Percentiles rank a stretch among this genome's conserved stretches.
These are phyloP conservation scores for Debaryomyces hansenii DNA, from an alignment of 805 yeast species.

Conservation along the genomic window DNA sequence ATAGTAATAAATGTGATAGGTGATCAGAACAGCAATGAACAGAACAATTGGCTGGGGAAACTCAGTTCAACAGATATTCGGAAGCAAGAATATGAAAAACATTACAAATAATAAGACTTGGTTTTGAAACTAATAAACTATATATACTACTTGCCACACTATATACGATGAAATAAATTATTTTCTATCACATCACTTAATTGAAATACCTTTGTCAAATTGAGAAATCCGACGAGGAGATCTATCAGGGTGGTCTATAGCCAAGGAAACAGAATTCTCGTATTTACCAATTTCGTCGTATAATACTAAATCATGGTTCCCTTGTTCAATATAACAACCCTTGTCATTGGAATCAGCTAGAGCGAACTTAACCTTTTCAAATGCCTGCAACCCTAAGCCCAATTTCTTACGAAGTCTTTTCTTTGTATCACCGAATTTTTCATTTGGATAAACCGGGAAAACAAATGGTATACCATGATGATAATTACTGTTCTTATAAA, in stretches of 20 bases:
- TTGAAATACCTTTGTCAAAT: slow-evolving; percentile 45
- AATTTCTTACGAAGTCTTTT: slow-evolving; percentile 65
- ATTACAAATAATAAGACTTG: background rate
- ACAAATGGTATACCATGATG: slow-evolving; percentile 86
- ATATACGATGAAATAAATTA: background rate
- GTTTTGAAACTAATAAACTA: background rate
- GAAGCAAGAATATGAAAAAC: slow-evolving; percentile 18
- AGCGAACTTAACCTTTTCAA: slow-evolving; percentile 71
- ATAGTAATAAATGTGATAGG: slow-evolving; percentile 58
- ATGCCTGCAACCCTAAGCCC: slow-evolving; percentile 79
- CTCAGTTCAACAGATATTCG: slow-evolving; percentile 84
- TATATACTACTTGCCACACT: background rate
- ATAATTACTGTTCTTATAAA: slow-evolving; percentile 62
- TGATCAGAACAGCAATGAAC: slow-evolving; percentile 41
- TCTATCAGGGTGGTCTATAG: slow-evolving; percentile 87
- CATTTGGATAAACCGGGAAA: slow-evolving; percentile 69
- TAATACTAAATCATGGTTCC: slow-evolving; percentile 54
- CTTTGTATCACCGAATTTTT: slow-evolving; percentile 60
- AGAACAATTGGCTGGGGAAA: slow-evolving; percentile 61
- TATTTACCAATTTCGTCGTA: slow-evolving; percentile 48
- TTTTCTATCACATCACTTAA: slow-evolving; percentile 19
- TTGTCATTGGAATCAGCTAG: slow-evolving; percentile 44
- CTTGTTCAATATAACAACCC: slow-evolving; percentile 44
- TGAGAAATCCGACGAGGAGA: slow-evolving; percentile 43
- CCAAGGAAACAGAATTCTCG: slow-evolving; percentile 54